phyloP scores from a whole-genome alignment of 148 eudicot genomes.

The Fallopia convolvulus region DNA sequence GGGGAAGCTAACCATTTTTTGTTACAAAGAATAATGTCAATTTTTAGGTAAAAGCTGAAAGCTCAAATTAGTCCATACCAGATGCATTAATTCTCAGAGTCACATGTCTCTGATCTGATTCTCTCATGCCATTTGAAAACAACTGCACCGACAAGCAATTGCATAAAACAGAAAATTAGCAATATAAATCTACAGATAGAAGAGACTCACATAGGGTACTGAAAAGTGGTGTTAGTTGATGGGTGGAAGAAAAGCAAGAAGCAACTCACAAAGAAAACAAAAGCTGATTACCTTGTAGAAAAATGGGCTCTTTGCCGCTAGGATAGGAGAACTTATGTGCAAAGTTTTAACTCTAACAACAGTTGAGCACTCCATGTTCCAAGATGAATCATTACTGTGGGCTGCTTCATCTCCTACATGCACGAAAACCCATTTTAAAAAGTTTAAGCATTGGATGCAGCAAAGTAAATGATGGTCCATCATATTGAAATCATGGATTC shows the following conservation, averaged over 20 bases:
- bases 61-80: slow-evolving; percentile 39
- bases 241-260: neutral
- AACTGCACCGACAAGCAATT: slow-evolving; percentile 36
- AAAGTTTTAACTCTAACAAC: slow-evolving; percentile 63
- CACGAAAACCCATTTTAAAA: slow-evolving; percentile 11
- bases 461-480: neutral
- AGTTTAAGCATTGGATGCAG: neutral
- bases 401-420: slow-evolving; percentile 74
- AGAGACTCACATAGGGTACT: neutral
- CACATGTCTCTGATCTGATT: slow-evolving; percentile 95
- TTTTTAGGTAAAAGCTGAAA: neutral
- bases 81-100: slow-evolving; percentile 80
- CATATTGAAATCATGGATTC: neutral
- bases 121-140: slow-evolving; percentile 96
- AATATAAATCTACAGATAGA: neutral
- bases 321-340: slow-evolving; percentile 94
- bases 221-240: neutral
- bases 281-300: slow-evolving; percentile 62
- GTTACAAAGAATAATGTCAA: neutral
- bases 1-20: neutral
- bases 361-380: slow-evolving; percentile 71
- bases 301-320: slow-evolving; percentile 97
- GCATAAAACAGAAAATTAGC: neutral
- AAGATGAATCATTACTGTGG: slow-evolving; percentile 66
- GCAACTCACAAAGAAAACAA: neutral